Percentiles rank a stretch among this genome's conserved stretches.
Conservation (phyloP, 2,329 filamentous ascomycete species). For the Didymella arachidicola region DNA sequence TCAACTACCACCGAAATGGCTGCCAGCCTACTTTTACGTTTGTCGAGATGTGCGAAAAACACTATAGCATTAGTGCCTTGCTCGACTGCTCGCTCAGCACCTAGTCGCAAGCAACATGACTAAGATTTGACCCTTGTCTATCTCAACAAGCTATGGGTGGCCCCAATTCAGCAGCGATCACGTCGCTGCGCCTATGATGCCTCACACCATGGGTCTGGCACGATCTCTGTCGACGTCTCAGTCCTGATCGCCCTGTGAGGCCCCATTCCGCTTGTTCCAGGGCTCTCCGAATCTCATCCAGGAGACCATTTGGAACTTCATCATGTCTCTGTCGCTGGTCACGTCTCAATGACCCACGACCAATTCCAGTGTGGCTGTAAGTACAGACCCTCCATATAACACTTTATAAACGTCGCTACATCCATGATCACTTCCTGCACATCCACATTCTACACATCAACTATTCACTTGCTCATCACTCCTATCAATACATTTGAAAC, state of each 20-base stretch:
- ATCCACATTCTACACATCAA: no score
- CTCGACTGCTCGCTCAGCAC: background rate
- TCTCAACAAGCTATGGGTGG: background rate
- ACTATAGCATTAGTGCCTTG: background rate
- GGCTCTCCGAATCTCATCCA: background rate
- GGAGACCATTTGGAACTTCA: background rate
- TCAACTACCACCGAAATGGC: background rate
- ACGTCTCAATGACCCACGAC: background rate
- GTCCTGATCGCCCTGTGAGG: background rate
- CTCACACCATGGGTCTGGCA: background rate
- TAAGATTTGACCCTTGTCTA: no score
- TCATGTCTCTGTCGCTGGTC: no score
- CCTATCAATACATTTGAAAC: no score
- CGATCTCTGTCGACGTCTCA: background rate
- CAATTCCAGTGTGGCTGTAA: background rate
- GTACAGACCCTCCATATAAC: background rate
- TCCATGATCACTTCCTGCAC: background rate
- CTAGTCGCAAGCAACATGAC: background rate
- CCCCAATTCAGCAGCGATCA: background rate
- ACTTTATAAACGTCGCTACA: no score
- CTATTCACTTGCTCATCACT: no score
- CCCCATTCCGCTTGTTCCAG: background rate
- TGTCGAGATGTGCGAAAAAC: background rate
- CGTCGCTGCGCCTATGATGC: background rate
- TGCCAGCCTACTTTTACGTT: background rate